Evolutionary conservation across 495 filamentous ascomycete species (phyloP), one percentile per base, ranked within the genome.

Genomic region (Lasiosphaeria miniovina): DNA sequence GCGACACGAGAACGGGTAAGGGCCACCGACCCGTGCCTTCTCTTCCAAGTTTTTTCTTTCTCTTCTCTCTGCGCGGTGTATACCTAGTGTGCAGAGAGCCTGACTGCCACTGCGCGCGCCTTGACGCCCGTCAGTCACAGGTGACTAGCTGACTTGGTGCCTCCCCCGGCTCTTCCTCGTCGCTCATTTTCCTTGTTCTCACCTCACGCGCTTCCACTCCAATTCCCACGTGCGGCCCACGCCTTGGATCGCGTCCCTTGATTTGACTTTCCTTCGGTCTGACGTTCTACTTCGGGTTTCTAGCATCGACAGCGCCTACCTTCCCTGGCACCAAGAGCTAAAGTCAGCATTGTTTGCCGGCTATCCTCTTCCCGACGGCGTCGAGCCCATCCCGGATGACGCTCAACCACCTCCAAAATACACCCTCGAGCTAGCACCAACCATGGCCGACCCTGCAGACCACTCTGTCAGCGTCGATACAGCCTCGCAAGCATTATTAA

Each of bases 1-100:
- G 61, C 89, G 93, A 66, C 90, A 96, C 82, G 82, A 87, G 41
- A 91, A 97, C 79, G 94, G 94, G 89, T 95, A 71, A 68, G 84
- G 76, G 41, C 24, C 0, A 24, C 24, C 24, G 24, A 1, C 24
- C 24, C 24, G 24, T 38, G 4, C 11, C 24, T 45, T 12, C 35
- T 14, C 15, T 55, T 33, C 11, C 36, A 24, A 14, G 49, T 54
- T 32, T 53, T 48, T 17, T 5, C 43, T 40, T 52, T 4, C 8
- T 17, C 24, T 60, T 12, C 4, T 36, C 24, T 24, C 24, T 24
- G 24, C 24, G 24, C 24, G 24, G 24, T 24, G 24, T 24, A 2
- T 24, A 24, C 24, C 24, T 24, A 24, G 17, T n/a, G 32, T 59
- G 17, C 53, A 15, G 32, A 33, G 49, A 33, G 49, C n/a, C 9